Percentiles rank a stretch among this genome's conserved stretches.
phyloP scores from a whole-genome alignment of 2,329 filamentous ascomycete species.

The Beauveria australis region DNA sequence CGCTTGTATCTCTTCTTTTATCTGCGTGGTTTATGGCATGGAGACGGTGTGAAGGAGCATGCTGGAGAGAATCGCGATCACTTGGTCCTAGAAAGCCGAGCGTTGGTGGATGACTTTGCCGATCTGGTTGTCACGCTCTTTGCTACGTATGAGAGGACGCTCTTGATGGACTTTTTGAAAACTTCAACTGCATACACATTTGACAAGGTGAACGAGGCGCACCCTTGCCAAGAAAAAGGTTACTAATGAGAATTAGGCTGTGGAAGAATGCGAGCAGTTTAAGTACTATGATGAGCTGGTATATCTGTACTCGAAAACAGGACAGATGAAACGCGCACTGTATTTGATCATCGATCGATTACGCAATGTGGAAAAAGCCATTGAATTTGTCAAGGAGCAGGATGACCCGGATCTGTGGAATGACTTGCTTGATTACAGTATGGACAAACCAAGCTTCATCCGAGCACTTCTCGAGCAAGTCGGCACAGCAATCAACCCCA shows the following conservation, averaged over 20 bases:
- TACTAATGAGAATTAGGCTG: slow-evolving; percentile 38
- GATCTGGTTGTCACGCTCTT: slow-evolving; percentile 84
- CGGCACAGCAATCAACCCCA: slow-evolving; percentile 86
- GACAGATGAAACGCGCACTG: slow-evolving; percentile 83
- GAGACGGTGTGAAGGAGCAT: slow-evolving; percentile 53
- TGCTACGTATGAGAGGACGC: slow-evolving; percentile 67
- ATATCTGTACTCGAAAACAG: slow-evolving; percentile 89
- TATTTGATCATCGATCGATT: slow-evolving; percentile 92
- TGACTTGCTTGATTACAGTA: slow-evolving; percentile 86
- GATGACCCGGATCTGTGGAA: slow-evolving; percentile 91
- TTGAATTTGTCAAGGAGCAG: slow-evolving; percentile 88
- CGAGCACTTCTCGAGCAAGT: slow-evolving; percentile 86
- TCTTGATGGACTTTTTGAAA: slow-evolving; percentile 83
- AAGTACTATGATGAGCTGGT: slow-evolving; percentile 90
- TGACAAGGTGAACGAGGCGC: slow-evolving; percentile 47
- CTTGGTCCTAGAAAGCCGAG: slow-evolving; percentile 49
- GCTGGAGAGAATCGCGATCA: slow-evolving; percentile 46
- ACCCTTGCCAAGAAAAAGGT: background rate
- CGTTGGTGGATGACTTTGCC: slow-evolving; percentile 76
- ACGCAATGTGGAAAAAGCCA: slow-evolving; percentile 83
- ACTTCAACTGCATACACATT: slow-evolving; percentile 82
- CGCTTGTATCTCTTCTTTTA: slow-evolving; percentile 87
- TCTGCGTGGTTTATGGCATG: slow-evolving; percentile 75
- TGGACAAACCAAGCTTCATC: slow-evolving; percentile 96
- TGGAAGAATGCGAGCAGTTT: slow-evolving; percentile 67